Percentiles rank a stretch among this genome's conserved stretches.
These are phyloP conservation scores for Didymella arachidicola DNA, from an alignment of 2,329 filamentous ascomycete genomes.

Conservation along the genomic window DNA sequence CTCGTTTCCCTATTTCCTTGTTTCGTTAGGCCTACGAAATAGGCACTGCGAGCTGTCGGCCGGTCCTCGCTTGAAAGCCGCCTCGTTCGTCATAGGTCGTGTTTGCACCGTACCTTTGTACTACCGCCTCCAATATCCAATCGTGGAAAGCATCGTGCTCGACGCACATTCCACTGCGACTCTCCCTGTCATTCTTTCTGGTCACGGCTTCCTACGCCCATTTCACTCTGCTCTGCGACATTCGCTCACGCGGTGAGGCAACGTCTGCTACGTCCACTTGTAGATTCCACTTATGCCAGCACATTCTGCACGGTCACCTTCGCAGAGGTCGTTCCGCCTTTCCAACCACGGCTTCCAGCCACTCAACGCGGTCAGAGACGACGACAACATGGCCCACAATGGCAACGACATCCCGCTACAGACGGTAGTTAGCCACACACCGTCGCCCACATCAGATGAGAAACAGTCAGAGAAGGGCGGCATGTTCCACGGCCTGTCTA, in stretches of 20 bases:
- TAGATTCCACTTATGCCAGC: constrained; percentile 30
- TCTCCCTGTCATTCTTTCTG: constrained; percentile 27
- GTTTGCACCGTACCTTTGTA: constrained; percentile 23
- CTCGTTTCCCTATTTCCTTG: constrained; percentile 35
- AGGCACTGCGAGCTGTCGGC: constrained; percentile 32
- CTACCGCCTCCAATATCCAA: constrained; percentile 23
- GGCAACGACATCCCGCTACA: constrained; percentile 70
- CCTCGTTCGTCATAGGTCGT: constrained; percentile 29
- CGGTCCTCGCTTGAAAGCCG: constrained; percentile 42
- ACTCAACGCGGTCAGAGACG: constrained; percentile 33
- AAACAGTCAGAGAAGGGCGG: constrained; percentile 50
- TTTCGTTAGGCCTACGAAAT: constrained; percentile 10
- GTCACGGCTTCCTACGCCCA: constrained; percentile 2
- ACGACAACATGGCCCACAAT: constrained; percentile 53
- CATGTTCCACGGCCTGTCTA: constrained; percentile 53
- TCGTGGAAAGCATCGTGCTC: constrained; percentile 36
- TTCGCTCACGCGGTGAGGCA: constrained; percentile 23
- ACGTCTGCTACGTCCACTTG: constrained; percentile 23
- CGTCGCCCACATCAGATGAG: constrained; percentile 44
- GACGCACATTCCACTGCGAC: constrained; percentile 43
- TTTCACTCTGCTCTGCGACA: constrained; percentile 16
- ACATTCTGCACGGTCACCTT: constrained; percentile 34
- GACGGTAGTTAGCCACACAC: constrained; percentile 59
- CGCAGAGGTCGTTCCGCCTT: constrained; percentile 45
- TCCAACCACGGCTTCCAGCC: constrained; percentile 50